These are phyloP conservation scores for Pharnaceum exiguum DNA, from an alignment of 148 eudicot genomes.

Conservation along the genomic window DNA sequence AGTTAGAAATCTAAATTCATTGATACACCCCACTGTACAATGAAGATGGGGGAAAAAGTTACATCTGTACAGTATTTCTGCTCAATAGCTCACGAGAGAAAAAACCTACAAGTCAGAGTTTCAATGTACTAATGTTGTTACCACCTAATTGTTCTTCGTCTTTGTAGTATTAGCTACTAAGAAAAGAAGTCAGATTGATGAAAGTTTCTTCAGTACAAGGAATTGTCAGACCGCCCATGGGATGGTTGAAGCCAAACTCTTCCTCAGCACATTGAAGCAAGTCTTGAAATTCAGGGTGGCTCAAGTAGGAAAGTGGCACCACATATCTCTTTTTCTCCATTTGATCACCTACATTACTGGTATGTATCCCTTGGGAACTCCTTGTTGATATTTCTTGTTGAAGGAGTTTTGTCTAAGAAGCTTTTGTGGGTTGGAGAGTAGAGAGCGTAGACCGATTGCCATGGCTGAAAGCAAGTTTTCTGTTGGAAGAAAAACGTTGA, in stretches of 20 bases:
- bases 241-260: constrained; percentile 22
- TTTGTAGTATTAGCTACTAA: neutral
- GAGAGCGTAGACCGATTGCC: neutral
- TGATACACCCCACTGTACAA: too few species aligned
- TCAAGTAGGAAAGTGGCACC: constrained; percentile 20
- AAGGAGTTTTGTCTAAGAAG: neutral
- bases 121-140: too few species aligned
- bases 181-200: constrained; percentile 5
- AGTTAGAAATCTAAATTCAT: too few species aligned
- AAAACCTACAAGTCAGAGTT: too few species aligned
- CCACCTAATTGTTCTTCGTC: too few species aligned
- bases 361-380: constrained; percentile 16
- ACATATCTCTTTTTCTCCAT: constrained; percentile 12
- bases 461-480: neutral
- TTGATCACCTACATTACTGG: constrained; percentile 18
- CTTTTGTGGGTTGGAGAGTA: constrained; percentile 5
- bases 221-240: constrained; percentile 17
- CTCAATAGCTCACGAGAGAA: too few species aligned
- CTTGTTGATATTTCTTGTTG: constrained; percentile 5
- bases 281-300: constrained; percentile 16
- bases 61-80: too few species aligned
- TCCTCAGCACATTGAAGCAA: constrained; percentile 15
- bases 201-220: constrained; percentile 14
- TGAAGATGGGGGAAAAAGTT: too few species aligned
- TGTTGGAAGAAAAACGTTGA: too few species aligned